Base-by-base conservation (phyloP, 2,329 filamentous ascomycete genomes). In the Neopestalotiopsis sp. region DNA sequence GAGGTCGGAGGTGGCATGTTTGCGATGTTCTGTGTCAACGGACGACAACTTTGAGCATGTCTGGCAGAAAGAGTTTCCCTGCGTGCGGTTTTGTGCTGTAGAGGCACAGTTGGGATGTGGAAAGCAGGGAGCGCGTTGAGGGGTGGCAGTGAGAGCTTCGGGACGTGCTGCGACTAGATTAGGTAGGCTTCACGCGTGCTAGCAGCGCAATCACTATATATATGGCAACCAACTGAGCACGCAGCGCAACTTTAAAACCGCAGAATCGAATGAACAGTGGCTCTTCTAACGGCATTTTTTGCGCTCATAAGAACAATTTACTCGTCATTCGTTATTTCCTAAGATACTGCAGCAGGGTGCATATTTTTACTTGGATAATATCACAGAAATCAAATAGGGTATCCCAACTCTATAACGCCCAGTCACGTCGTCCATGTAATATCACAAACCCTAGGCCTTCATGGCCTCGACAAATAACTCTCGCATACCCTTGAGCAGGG, bases 401-500 rank as follows among this genome's bases (percentile, higher is more conserved):
- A 59, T 59, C 57, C 38, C 24, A 52, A 30, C 34, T 64, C 20
- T 34, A 13, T 34, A 67, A 30, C 60, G 24, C 57, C 57, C n/a
- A 34, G 17, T 13, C 20, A 32, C 14, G 38, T 4, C 32, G 30
- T 20, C 66, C 40, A 62, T 0, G 4, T 42, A 64, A 17, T 1
- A 42, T 17, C 34, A 40, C 17, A 28, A 28, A 9, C 5, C 32
- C 59, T 62, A 88, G 32, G 81, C 81, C 80, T 86, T 90, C 81
- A 91, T 85, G 20, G 88, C 87, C 78, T 91, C 90, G 0, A 90
- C 89, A 81, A 96, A 95, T 68, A 95, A 77, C 79, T 92, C 90
- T 73, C 93, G 86, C 92, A 97, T 96, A 2, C 91, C 92, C 83
- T 95, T 96, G 69, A 96, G 81, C 77, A 96, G 85, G 56, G 86